A percentile compares a stretch with the other conserved stretches of the same genome.
Conservation (phyloP, 768 basidiomycete species). For the Kwoniella europaea region DNA sequence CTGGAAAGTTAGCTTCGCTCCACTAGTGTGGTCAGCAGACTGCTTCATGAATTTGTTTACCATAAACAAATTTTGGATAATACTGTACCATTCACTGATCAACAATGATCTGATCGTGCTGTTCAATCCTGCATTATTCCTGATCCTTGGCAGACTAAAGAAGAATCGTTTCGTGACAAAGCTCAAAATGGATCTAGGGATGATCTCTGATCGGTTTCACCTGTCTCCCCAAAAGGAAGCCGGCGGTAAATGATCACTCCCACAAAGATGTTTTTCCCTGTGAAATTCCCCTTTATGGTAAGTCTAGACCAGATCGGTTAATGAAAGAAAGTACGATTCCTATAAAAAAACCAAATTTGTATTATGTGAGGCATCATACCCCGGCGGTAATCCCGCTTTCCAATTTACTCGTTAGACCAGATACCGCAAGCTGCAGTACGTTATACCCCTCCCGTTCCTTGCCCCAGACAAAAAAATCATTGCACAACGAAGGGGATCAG, state of each 20-base stretch:
- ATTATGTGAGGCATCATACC: background rate
- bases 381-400: conserved; percentile 9
- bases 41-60: background rate
- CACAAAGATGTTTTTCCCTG: background rate
- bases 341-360: background rate
- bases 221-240: background rate
- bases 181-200: background rate
- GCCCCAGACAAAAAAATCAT: background rate
- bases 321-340: background rate
- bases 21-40: background rate
- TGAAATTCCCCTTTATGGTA: background rate
- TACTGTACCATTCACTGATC: too few relatives aligned
- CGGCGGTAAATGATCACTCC: conserved; percentile 9
- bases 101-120: too few relatives aligned
- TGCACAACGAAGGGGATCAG: too few relatives aligned
- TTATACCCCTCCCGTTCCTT: background rate
- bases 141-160: background rate
- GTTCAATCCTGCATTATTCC: too few relatives aligned
- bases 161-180: background rate
- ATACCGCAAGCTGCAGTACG: background rate
- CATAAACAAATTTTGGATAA: too few relatives aligned
- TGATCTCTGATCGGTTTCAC: background rate
- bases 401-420: conserved; percentile 1
- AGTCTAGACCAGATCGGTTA: background rate
- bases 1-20: background rate